phyloP scores from a whole-genome alignment of 495 filamentous ascomycete genomes.

The Xanthoparmelia taractica region DNA sequence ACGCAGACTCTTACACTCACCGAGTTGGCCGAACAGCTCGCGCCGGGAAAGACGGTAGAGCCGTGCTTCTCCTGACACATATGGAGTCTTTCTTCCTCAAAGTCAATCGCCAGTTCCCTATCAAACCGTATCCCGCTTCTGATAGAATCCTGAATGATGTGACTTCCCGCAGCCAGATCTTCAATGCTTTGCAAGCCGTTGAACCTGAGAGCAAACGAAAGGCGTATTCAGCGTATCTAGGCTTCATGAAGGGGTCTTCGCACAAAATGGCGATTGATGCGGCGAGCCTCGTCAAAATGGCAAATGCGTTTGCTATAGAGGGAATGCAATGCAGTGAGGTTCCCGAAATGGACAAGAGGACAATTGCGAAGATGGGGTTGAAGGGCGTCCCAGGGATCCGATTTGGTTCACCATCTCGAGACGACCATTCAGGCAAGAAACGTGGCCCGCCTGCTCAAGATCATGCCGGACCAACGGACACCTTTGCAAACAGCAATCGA shows the following conservation, averaged over 20 bases:
- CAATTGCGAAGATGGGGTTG: slow-evolving; percentile 42
- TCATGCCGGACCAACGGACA: slow-evolving; percentile 2
- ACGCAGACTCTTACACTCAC: slow-evolving; percentile 79
- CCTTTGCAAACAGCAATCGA: not conserved
- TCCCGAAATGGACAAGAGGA: slow-evolving; percentile 41
- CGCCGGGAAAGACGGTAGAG: slow-evolving; percentile 60
- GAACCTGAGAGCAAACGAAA: slow-evolving; percentile 45
- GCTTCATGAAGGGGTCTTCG: slow-evolving; percentile 40
- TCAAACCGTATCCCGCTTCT: slow-evolving; percentile 44
- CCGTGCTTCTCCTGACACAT: slow-evolving; percentile 54
- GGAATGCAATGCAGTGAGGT: slow-evolving; percentile 42
- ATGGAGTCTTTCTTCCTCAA: slow-evolving; percentile 54
- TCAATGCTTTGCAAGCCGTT: slow-evolving; percentile 35
- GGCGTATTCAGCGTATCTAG: slow-evolving; percentile 50
- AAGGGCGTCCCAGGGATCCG: slow-evolving; percentile 43
- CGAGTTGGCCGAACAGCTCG: slow-evolving; percentile 68
- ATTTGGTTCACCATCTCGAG: slow-evolving; percentile 24
- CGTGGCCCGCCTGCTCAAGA: not conserved
- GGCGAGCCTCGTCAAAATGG: slow-evolving; percentile 38
- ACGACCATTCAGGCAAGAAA: not conserved
- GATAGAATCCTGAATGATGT: slow-evolving; percentile 31
- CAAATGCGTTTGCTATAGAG: slow-evolving; percentile 38
- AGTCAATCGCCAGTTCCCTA: slow-evolving; percentile 46
- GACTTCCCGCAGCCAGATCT: slow-evolving; percentile 4
- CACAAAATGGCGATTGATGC: slow-evolving; percentile 37